phyloP scores from a whole-genome alignment of 768 basidiomycete species.

The Astraeus odoratus region DNA sequence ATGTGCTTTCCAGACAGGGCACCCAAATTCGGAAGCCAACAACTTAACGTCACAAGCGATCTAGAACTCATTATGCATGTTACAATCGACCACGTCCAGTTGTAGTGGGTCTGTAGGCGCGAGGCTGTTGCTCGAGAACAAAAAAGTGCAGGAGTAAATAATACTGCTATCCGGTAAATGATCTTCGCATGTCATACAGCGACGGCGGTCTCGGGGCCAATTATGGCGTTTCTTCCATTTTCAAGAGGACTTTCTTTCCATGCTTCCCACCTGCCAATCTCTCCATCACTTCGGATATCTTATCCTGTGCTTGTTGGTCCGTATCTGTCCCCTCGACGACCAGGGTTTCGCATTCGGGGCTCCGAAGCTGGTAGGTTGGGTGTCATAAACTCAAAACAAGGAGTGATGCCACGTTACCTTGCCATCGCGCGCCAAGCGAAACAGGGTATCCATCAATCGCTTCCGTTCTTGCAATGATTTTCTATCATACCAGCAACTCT shows the following conservation, averaged over 20 bases:
- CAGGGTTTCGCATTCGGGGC: conserved; percentile 65
- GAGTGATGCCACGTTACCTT: conserved; percentile 30
- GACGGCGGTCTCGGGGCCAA: not conserved
- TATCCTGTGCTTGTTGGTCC: conserved; percentile 31
- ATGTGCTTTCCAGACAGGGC: conserved; percentile 13
- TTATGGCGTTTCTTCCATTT: conserved; percentile 25
- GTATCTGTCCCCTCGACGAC: conserved; percentile 35
- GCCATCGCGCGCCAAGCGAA: conserved; percentile 45
- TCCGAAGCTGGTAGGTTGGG: conserved; percentile 44
- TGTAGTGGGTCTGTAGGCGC: too few relatives aligned
- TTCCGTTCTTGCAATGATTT: conserved; percentile 44
- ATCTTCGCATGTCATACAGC: too few relatives aligned
- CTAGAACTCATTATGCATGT: too few relatives aligned
- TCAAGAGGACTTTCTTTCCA: conserved; percentile 47
- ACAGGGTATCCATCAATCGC: conserved; percentile 43
- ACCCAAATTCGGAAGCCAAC: conserved; percentile 21
- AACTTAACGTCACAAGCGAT: not conserved
- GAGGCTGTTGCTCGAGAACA: too few relatives aligned
- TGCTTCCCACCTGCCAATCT: conserved; percentile 30
- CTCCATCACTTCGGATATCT: conserved; percentile 29
- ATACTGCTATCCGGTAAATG: too few relatives aligned
- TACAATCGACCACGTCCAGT: too few relatives aligned
- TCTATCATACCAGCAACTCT: conserved; percentile 59
- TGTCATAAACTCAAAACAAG: conserved; percentile 5
- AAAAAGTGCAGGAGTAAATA: too few relatives aligned